Base-by-base conservation (phyloP, 2,329 filamentous ascomycete species). In the Talaromyces sp. region DNA sequence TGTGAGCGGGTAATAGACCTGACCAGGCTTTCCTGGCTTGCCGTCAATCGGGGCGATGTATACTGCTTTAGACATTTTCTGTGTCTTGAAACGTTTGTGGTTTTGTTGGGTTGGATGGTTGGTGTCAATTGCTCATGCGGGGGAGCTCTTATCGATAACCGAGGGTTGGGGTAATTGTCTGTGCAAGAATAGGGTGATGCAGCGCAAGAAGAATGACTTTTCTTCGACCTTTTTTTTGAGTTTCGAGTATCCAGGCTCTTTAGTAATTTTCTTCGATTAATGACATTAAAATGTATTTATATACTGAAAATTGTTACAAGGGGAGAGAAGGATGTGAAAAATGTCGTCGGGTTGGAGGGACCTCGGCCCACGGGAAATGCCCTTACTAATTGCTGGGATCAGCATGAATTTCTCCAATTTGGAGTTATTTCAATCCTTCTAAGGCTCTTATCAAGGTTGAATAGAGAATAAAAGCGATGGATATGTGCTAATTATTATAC, bases 1-100 rank as follows among this genome's bases (percentile, higher is more conserved):
- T n/a, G 67, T 63, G 36, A 77, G 67, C 8, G 72, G 72, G 57
- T 76, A 76, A 76, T 93, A 96, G 59, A 96, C 92, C 73, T 92
- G 79, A 52, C 91, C 91, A 8, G 91, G 91, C 76, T 92, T 93
- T 63, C 75, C 76, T 9, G 74, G 74, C 46, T 75, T 74, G 59
- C 89, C 90, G 61, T 91, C 87, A 47, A 88, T 78, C 51, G 72
- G 63, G 37, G 67, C 66, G 49, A 79, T 70, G 49, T 73, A 75
- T 42, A 79, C 66, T 52, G 75, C 69, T 60, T 76, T 76, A 1
- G 75, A 76, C 75, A 77, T 77, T 45, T 50, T 67, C 7, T 17
- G 10, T 8, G 10, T 5, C 14, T 51, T 30, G 16, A 17, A 5
- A 35, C n/a, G 19, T 30, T 22, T 41, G 35, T 40, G 11, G 17